These are phyloP conservation scores for Micractinium conductrix DNA, from an alignment of 139 green algal genomes.

Conservation along the genomic window DNA sequence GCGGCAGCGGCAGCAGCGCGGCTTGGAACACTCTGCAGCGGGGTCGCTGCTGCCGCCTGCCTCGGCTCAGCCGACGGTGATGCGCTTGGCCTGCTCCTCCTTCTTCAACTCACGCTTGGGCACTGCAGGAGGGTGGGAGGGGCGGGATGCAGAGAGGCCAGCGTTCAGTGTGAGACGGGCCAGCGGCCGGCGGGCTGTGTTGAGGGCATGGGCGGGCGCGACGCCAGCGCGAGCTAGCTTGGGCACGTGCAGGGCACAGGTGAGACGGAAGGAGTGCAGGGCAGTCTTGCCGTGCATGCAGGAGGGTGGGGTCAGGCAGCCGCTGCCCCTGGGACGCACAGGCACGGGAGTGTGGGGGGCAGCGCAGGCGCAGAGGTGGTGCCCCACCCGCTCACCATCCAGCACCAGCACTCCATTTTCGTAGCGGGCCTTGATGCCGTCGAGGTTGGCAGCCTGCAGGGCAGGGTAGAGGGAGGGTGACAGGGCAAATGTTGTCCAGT, in stretches of 20 bases:
- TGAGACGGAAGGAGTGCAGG: background rate
- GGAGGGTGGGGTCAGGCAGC: too few relatives aligned
- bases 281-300: background rate
- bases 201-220: too few relatives aligned
- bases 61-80: slow-evolving; percentile 7
- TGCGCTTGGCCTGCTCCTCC: slow-evolving; percentile 33
- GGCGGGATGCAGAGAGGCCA: background rate
- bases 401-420: slow-evolving; percentile 50
- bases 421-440: slow-evolving; percentile 46
- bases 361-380: background rate
- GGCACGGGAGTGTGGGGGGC: background rate
- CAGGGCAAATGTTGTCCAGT: too few relatives aligned
- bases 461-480: too few relatives aligned
- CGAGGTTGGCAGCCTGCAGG: slow-evolving; percentile 45
- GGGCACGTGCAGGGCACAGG: too few relatives aligned
- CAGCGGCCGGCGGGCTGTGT: background rate
- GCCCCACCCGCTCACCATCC: background rate
- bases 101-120: slow-evolving; percentile 17
- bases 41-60: too few relatives aligned
- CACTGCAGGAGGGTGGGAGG: background rate
- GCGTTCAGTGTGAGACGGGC: background rate
- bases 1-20: too few relatives aligned
- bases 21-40: too few relatives aligned
- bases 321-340: background rate
- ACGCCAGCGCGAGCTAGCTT: too few relatives aligned